phyloP scores from a whole-genome alignment of 225 moss, liverwort and hornwort species.

The Physcomitrium patens region DNA sequence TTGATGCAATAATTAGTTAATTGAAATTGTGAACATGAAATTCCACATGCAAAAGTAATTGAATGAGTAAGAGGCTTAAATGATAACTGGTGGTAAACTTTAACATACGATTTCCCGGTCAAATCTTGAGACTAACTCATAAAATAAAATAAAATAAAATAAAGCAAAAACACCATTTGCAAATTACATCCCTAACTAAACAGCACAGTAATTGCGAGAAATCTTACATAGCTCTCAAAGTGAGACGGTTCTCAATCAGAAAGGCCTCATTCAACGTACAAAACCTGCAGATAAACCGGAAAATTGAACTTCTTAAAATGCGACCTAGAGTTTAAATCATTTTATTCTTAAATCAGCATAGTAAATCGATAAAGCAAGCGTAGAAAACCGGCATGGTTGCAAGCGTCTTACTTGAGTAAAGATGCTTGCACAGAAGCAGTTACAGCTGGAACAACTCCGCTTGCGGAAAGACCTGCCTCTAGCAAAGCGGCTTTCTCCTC shows the following conservation, averaged over 20 bases:
- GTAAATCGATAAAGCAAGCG: neutral
- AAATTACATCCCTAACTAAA: too few relatives aligned
- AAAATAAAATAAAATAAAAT: too few relatives aligned
- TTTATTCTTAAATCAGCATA: neutral
- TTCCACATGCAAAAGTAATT: too few relatives aligned
- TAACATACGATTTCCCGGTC: too few relatives aligned
- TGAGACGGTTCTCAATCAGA: slow-evolving; percentile 59
- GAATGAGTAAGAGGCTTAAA: too few relatives aligned
- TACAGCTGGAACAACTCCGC: slow-evolving; percentile 34
- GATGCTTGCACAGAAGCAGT: slow-evolving; percentile 56
- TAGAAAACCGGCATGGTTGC: neutral
- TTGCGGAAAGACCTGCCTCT: slow-evolving; percentile 44
- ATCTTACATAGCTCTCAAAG: slow-evolving; percentile 62
- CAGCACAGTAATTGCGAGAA: neutral
- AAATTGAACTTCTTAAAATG: neutral
- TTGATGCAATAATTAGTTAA: too few relatives aligned
- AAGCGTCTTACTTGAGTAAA: slow-evolving; percentile 44
- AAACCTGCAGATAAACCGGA: slow-evolving; percentile 47
- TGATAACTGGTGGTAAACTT: too few relatives aligned
- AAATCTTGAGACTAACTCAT: too few relatives aligned
- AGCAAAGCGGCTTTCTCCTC: slow-evolving; percentile 54
- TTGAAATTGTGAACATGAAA: too few relatives aligned
- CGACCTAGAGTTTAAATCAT: neutral
- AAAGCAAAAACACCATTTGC: too few relatives aligned
- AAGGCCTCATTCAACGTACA: slow-evolving; percentile 59